Evolutionary conservation across 1,284 basidiomycete species (phyloP).

Genomic region (Cutaneotrichosporon dermatis): DNA sequence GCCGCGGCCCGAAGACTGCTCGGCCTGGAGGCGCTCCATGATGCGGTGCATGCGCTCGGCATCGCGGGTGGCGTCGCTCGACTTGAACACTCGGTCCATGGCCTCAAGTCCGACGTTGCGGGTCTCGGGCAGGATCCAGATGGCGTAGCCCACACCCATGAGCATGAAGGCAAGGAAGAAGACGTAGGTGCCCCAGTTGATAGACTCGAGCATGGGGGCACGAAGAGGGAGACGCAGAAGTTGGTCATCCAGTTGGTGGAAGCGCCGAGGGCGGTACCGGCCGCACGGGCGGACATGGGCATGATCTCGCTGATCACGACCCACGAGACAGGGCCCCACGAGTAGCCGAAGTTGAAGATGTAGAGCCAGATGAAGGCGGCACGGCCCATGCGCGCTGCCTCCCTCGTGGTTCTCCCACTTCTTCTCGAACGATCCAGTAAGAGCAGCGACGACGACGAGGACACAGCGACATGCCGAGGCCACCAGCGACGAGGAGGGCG

Average conservation of each 20-base stretch:
- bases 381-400: constrained; percentile 13
- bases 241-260: constrained; percentile 27
- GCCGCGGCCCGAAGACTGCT: not conserved
- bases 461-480: constrained; percentile 24
- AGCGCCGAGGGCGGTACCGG: constrained; percentile 20
- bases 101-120: constrained; percentile 22
- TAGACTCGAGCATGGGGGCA: constrained; percentile 21
- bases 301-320: constrained; percentile 24
- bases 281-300: constrained; percentile 20
- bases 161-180: constrained; percentile 25
- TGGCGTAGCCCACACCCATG: constrained; percentile 22
- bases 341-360: constrained; percentile 19
- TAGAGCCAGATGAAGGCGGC: constrained; percentile 27
- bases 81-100: constrained; percentile 23
- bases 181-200: constrained; percentile 23
- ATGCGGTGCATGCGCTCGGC: constrained; percentile 16
- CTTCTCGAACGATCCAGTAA: constrained; percentile 17
- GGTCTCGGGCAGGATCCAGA: constrained; percentile 26
- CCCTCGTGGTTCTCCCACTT: constrained; percentile 9
- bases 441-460: constrained; percentile 24
- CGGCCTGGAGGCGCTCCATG: constrained; percentile 11
- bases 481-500: constrained; percentile 24
- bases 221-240: constrained; percentile 21
- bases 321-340: constrained; percentile 22
- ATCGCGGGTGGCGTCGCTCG: constrained; percentile 19